Conservation (phyloP, 139 green algal genomes). For the Auxenochlorella pyrenoidosa region DNA sequence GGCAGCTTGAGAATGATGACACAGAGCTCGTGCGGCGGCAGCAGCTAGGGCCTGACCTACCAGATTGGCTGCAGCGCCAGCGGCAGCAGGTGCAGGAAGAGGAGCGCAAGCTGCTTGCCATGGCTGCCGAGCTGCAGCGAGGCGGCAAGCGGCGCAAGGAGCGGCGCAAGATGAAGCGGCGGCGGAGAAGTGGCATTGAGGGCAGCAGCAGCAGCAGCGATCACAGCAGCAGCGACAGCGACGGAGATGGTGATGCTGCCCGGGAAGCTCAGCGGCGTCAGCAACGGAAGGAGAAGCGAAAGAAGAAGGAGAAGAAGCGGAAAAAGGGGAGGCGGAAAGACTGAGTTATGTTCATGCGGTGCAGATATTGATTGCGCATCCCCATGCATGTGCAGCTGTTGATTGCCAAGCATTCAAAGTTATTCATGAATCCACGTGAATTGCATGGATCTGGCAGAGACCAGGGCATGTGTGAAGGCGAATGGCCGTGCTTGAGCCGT, state of each 20-base stretch:
- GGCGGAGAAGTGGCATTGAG: background rate
- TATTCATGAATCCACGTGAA: no score
- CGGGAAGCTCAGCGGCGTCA: background rate
- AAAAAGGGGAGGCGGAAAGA: background rate
- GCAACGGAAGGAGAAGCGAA: conserved; percentile 5
- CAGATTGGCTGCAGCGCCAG: conserved; percentile 41
- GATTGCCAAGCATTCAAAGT: no score
- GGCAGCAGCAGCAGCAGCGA: background rate
- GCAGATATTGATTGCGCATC: no score
- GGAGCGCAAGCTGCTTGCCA: background rate
- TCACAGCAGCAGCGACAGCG: background rate
- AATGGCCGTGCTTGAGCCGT: no score
- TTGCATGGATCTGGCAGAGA: no score
- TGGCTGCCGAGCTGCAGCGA: background rate
- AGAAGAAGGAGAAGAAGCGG: conserved; percentile 28
- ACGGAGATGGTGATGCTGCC: background rate
- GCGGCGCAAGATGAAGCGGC: background rate
- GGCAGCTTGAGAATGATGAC: conserved; percentile 30
- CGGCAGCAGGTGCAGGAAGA: conserved; percentile 1
- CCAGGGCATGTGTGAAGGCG: no score
- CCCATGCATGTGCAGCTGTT: no score
- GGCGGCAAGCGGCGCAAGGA: conserved; percentile 11
- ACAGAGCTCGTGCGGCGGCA: conserved; percentile 22
- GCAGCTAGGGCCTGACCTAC: conserved; percentile 34
- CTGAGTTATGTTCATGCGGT: no score